These are phyloP conservation scores for Globisporangium abappressorium DNA, from an alignment of 352 stramenopile genomes.

Conservation along the genomic window DNA sequence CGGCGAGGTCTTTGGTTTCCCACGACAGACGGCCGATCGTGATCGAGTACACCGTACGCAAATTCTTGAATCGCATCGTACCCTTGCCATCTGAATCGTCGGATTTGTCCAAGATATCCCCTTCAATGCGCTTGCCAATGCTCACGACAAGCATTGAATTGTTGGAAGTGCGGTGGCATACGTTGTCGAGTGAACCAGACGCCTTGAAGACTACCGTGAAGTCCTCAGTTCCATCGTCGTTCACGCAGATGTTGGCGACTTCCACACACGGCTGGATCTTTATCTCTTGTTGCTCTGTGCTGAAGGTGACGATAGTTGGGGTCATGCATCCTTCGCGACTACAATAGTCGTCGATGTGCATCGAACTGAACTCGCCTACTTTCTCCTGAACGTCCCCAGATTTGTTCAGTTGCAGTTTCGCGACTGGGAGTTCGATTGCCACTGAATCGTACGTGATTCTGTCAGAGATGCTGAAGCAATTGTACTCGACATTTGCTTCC, in stretches of 20 bases:
- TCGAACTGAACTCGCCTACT: too few relatives aligned
- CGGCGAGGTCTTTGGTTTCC: too few relatives aligned
- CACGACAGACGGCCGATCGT: too few relatives aligned
- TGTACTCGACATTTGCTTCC: constrained; percentile 12
- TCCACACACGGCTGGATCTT: too few relatives aligned
- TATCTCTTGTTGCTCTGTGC: too few relatives aligned
- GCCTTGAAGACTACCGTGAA: constrained; percentile 5
- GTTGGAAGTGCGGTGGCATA: constrained; percentile 7
- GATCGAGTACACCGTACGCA: too few relatives aligned
- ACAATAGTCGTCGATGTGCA: constrained; percentile 3
- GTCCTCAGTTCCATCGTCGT: constrained; percentile 9
- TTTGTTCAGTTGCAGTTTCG: neutral
- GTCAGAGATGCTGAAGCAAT: constrained; percentile 12
- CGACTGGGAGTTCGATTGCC: constrained; percentile 19
- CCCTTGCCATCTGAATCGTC: too few relatives aligned
- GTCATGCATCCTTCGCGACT: constrained; percentile 8
- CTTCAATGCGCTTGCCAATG: constrained; percentile 6
- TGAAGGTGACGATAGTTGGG: too few relatives aligned
- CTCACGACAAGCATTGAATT: constrained; percentile 15
- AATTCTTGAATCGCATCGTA: too few relatives aligned
- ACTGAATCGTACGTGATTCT: constrained; percentile 19
- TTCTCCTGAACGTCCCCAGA: too few relatives aligned
- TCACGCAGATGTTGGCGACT: constrained; percentile 13
- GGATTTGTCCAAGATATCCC: constrained; percentile 1
- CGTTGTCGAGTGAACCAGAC: neutral